Conservation (phyloP, 1,284 basidiomycete genomes). For the Ceratobasidium sp. region DNA sequence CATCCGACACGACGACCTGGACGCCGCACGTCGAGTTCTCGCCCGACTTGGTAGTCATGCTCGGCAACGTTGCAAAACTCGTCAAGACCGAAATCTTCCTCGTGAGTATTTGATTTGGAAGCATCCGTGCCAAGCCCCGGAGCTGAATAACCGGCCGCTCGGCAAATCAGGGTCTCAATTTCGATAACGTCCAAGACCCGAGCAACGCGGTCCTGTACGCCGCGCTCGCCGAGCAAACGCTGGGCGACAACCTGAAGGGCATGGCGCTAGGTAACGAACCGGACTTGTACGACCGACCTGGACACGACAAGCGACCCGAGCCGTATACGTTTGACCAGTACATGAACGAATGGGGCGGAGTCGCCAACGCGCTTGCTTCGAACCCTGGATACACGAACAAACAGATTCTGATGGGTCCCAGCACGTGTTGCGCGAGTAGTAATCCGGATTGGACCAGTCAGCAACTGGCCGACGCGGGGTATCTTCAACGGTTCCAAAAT, state of each 20-base stretch:
- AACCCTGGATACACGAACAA: conserved; percentile 39
- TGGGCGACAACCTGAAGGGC: conserved; percentile 41
- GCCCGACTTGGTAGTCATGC: conserved; percentile 44
- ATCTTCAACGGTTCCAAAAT: conserved; percentile 39
- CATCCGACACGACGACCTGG: conserved; percentile 38
- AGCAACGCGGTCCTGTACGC: conserved; percentile 44
- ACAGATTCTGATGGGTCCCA: conserved; percentile 73
- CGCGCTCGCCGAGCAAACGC: conserved; percentile 30
- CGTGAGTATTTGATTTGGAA: conserved; percentile 22
- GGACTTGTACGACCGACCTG: conserved; percentile 35
- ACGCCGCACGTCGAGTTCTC: conserved; percentile 48
- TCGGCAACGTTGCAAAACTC: conserved; percentile 40
- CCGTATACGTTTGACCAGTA: conserved; percentile 71
- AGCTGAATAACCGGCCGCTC: background rate
- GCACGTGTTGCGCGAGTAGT: conserved; percentile 61
- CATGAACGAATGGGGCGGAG: conserved; percentile 46
- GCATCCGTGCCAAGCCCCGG: background rate
- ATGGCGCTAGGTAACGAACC: conserved; percentile 48
- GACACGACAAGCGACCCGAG: conserved; percentile 65
- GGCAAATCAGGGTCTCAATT: conserved; percentile 55
- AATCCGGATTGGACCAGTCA: conserved; percentile 55
- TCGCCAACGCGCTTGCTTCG: conserved; percentile 28
- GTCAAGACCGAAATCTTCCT: conserved; percentile 47
- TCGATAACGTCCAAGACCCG: conserved; percentile 53
- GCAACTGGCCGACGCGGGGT: conserved; percentile 32